Percentiles rank a stretch among this genome's conserved stretches.
Conservation (phyloP, 768 basidiomycete genomes). For the Rhizopogon vinicolor region DNA sequence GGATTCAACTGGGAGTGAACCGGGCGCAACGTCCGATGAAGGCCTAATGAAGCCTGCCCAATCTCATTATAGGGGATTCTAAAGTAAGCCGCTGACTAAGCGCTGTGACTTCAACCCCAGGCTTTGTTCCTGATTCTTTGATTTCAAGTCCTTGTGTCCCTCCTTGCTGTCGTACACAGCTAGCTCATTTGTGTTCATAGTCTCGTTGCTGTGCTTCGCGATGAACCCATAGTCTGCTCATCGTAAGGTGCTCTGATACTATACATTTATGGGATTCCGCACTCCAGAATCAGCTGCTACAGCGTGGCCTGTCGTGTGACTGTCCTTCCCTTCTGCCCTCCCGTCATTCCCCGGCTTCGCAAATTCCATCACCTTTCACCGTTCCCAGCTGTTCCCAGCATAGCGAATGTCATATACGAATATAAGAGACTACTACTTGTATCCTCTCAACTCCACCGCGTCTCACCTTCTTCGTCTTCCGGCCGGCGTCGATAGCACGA, state of each 20-base stretch:
- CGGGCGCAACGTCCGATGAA: conserved; percentile 1
- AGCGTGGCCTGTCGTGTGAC: not conserved
- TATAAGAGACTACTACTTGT: not conserved
- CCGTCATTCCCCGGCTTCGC: not conserved
- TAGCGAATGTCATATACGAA: too few species aligned
- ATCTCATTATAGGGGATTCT: not conserved
- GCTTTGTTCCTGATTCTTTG: too few species aligned
- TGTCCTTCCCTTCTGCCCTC: not conserved
- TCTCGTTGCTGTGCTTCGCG: not conserved
- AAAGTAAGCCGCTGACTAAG: not conserved
- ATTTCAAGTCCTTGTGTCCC: not conserved
- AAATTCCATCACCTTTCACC: too few species aligned
- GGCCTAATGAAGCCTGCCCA: not conserved
- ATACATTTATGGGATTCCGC: too few species aligned
- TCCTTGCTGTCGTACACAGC: not conserved
- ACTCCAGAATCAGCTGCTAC: not conserved
- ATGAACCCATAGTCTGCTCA: not conserved
- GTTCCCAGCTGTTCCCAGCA: too few species aligned
- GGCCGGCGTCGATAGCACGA: not conserved
- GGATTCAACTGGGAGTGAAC: not conserved
- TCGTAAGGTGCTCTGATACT: too few species aligned
- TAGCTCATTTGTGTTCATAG: not conserved
- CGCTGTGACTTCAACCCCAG: not conserved
- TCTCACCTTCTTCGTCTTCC: not conserved
- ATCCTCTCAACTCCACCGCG: not conserved